Percentiles rank a stretch among this genome's conserved stretches.
Evolutionary conservation across 164 flowering plant species (phyloP).

Genomic region (Sextonia rubra): DNA sequence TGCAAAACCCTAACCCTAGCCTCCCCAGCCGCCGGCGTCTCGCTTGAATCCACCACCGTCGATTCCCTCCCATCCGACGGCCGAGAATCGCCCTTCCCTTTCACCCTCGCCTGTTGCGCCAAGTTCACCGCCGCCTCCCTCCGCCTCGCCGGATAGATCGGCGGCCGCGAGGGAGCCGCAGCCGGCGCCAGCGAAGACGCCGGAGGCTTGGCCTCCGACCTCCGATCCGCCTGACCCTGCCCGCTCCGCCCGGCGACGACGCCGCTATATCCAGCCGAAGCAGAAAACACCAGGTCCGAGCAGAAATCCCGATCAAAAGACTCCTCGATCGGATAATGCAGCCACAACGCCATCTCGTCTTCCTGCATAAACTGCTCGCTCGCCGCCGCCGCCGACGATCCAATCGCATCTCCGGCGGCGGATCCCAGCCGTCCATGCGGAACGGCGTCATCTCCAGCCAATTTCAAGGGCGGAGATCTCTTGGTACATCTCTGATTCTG

Average conservation of each 20-base stretch:
- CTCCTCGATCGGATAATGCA: conserved; percentile 63
- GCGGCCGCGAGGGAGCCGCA: conserved; percentile 25
- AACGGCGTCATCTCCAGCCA: conserved; percentile 16
- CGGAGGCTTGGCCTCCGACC: conserved; percentile 8
- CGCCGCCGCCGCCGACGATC: conserved; percentile 13
- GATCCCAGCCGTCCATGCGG: conserved; percentile 10
- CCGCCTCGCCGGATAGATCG: conserved; percentile 30
- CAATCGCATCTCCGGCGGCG: conserved; percentile 14
- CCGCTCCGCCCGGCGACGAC: too few species aligned
- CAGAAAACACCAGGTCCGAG: too few species aligned
- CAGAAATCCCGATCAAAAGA: conserved; percentile 36
- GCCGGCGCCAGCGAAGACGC: not conserved
- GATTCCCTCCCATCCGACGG: conserved; percentile 31
- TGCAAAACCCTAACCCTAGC: conserved; percentile 19
- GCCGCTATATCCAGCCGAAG: not conserved
- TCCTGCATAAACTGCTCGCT: conserved; percentile 69
- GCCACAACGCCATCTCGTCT: conserved; percentile 93
- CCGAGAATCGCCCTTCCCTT: conserved; percentile 17
- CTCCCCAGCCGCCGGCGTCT: conserved; percentile 27
- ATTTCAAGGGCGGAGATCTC: conserved; percentile 15
- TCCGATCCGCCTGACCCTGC: conserved; percentile 9
- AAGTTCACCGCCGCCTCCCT: conserved; percentile 23
- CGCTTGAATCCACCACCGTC: conserved; percentile 59
- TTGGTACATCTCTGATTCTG: conserved; percentile 40
- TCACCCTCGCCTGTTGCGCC: conserved; percentile 36